Conservation (phyloP, 345 rosid species). For the Lepidium africanum region DNA sequence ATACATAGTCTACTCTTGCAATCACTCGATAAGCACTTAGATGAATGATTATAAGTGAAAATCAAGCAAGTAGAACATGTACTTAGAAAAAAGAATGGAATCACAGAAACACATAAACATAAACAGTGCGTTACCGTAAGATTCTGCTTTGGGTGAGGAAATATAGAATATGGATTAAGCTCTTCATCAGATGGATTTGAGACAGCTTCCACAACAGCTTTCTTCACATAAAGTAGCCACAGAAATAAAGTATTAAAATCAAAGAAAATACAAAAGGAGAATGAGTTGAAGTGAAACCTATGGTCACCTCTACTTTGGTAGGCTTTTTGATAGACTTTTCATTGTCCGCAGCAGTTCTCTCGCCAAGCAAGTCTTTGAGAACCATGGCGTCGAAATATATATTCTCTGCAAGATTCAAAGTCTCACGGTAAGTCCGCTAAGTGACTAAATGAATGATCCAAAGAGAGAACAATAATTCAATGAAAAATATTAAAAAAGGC, state of each 20-base stretch:
- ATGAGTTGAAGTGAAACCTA: too few relatives aligned
- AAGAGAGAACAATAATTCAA: too few relatives aligned
- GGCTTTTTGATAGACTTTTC: constrained; percentile 82
- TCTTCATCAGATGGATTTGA: constrained; percentile 60
- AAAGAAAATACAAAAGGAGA: too few relatives aligned
- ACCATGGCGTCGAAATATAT: too few relatives aligned
- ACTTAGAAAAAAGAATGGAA: neutral
- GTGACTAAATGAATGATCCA: too few relatives aligned
- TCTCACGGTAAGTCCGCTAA: too few relatives aligned
- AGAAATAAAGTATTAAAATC: too few relatives aligned
- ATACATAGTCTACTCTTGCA: neutral
- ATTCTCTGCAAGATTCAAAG: too few relatives aligned
- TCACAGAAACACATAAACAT: neutral
- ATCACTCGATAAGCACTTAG: neutral
- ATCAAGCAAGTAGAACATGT: neutral
- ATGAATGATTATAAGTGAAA: neutral
- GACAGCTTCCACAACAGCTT: too few relatives aligned
- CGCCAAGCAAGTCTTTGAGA: too few relatives aligned
- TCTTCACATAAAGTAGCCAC: too few relatives aligned
- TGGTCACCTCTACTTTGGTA: constrained; percentile 49
- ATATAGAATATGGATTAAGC: constrained; percentile 68
- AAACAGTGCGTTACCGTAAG: constrained; percentile 37
- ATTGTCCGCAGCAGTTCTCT: constrained; percentile 70
- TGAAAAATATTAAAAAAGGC: too few relatives aligned
- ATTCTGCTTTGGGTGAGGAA: constrained; percentile 79